A percentile compares a stretch with the other conserved stretches of the same genome.
Conservation (phyloP, 2,329 filamentous ascomycete genomes). For the Aspergillus pseudoviridinutans region DNA sequence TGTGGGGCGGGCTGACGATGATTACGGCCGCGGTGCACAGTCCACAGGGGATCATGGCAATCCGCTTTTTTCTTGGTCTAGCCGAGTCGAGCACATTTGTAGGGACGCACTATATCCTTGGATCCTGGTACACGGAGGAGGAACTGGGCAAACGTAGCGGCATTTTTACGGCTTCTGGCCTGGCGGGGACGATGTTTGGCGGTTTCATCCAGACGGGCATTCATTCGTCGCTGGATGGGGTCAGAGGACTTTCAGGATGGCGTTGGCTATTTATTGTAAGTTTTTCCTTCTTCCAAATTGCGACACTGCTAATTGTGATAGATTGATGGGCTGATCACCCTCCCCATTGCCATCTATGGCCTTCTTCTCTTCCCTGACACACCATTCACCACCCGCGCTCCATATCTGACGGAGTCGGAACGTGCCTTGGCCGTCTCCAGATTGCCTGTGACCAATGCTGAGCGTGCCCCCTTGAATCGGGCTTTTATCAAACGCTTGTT, state of each 20-base stretch:
- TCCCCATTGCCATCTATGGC: conserved; percentile 43
- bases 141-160: conserved; percentile 37
- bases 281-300: background rate
- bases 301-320: conserved; percentile 3
- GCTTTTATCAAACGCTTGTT: conserved; percentile 30
- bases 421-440: conserved; percentile 28
- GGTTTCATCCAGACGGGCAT: conserved; percentile 36
- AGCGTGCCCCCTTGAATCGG: conserved; percentile 18
- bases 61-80: conserved; percentile 37
- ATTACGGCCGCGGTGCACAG: conserved; percentile 26
- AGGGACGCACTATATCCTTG: conserved; percentile 37
- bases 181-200: conserved; percentile 35
- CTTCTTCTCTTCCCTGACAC: conserved; percentile 41
- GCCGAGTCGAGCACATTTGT: conserved; percentile 30
- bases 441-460: conserved; percentile 21
- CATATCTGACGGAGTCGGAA: conserved; percentile 31
- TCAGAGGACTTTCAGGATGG: conserved; percentile 27
- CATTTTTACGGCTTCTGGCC: conserved; percentile 32
- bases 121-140: conserved; percentile 42
- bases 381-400: conserved; percentile 32
- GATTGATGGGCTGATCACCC: conserved; percentile 39
- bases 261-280: conserved; percentile 36
- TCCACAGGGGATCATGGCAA: conserved; percentile 29
- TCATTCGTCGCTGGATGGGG: conserved; percentile 25
- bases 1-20: conserved; percentile 33